Evolutionary conservation across 2,329 filamentous ascomycete species (phyloP), one percentile per base, ranked within the genome.

Genomic region (Colletotrichum tofieldiae): DNA sequence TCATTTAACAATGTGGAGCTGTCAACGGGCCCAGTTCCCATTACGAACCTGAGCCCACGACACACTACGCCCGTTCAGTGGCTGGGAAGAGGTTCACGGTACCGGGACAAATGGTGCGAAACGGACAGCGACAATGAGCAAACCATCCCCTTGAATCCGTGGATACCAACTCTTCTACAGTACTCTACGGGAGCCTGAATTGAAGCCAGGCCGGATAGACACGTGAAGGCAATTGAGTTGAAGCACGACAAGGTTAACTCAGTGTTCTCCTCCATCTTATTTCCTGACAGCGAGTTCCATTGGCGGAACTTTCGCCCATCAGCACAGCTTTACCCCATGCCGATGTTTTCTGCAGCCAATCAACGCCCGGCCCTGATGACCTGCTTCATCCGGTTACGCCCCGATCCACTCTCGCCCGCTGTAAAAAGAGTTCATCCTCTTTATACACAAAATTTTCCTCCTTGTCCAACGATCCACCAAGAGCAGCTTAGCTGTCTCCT

Each of bases 401-500:
- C n/a, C 23, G 9, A 35, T n/a, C 23, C 16, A 29, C 35, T 12
- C 9, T 5, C 23, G 9, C 14, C 8, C 9, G 5, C 29, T 9
- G 3, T 8, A 1, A 1, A 3, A 12, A n/a, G 8, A 5, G 1
- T 6, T 3, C 6, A 32, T 11, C 49, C 51, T 43, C n/a, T 8
- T 32, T 47, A 32, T 4, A 2, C 1, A 43, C 3, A 2, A 12
- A 18, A 6, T n/a, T 47, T 11, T 26, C 5, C n/a, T n/a, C 1
- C 2, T 0, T 1, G 2, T 2, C 1, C 26, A 67, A 43, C 58
- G 14, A 32, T 68, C 26, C 45, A 52, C 47, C 47, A 37, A 60
- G 54, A 47, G 41, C 54, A 49, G 67, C 62, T n/a, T 39, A 49
- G 45, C 62, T 55, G 59, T 41, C n/a, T 43, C 26, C 65, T 54